phyloP scores from a whole-genome alignment of 208 protist genomes.

The Crithidia brevicula region DNA sequence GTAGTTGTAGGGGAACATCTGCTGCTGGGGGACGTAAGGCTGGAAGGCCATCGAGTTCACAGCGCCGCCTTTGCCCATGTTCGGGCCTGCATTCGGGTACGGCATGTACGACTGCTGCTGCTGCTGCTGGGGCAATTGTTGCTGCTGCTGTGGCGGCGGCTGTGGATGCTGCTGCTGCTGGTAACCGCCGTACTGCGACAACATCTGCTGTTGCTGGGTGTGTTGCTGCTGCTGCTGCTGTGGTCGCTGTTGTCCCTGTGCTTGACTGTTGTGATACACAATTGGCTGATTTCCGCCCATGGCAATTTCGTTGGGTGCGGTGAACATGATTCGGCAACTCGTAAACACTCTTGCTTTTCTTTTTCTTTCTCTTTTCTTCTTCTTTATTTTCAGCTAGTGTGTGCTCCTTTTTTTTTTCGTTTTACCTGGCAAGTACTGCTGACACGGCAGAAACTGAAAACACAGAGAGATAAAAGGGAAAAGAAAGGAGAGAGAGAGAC shows the following conservation, averaged over 20 bases:
- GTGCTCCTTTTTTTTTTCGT: too few relatives aligned
- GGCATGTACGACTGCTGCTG: constrained; percentile 29
- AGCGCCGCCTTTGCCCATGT: constrained; percentile 9
- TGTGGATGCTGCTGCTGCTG: constrained; percentile 21
- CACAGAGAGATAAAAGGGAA: too few relatives aligned
- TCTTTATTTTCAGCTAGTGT: too few relatives aligned
- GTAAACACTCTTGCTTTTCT: background rate
- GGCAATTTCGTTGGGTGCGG: constrained; percentile 34
- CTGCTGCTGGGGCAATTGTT: constrained; percentile 7
- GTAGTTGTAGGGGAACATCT: constrained; percentile 39
- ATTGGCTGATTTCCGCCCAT: constrained; percentile 40
- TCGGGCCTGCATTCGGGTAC: constrained; percentile 20
- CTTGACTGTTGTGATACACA: constrained; percentile 37
- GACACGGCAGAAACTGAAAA: too few relatives aligned
- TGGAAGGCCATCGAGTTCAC: constrained; percentile 26
- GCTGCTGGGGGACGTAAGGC: constrained; percentile 31
- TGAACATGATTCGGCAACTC: constrained; percentile 24
- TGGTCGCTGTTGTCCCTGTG: constrained; percentile 6
- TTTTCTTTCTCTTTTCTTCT: background rate
- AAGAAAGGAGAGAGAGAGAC: too few relatives aligned
- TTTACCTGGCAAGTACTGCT: too few relatives aligned
- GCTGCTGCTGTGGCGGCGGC: constrained; percentile 21
- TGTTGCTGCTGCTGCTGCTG: constrained; percentile 7
- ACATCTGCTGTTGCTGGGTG: constrained; percentile 21
- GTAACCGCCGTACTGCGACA: constrained; percentile 18